Base-by-base conservation (phyloP, 805 yeast genomes). In the Schwanniomyces occidentalis region DNA sequence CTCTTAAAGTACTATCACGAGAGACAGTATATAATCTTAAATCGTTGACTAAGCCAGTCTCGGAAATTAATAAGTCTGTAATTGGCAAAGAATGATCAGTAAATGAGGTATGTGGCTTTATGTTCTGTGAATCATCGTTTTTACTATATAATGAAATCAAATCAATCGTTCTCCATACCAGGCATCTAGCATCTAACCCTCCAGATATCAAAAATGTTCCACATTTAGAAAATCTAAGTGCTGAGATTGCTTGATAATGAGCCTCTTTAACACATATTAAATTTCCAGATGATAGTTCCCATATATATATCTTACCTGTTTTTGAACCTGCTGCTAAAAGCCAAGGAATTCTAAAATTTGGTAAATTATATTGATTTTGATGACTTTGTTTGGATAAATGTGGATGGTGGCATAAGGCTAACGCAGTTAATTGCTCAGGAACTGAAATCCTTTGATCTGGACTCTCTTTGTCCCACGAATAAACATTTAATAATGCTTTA, bases 211-310 rank as follows among this genome's bases (percentile, higher is more conserved):
- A 53, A 37, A 76, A 81, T 15, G 80, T 74, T n/a, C 71, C 71
- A 51, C 88, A 85, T 8, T 61, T 44, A 1, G 85, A 64, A 48
- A 85, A 78, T 44, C 69, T 71, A 22, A 91, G 55, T 20, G 69
- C 71, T 0, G 82, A 72, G 6, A 88, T 73, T 5, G 73, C 68
- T 60, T 91, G 97, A 57, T 87, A 91, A 62, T 91, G 98, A 1
- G 87, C 82, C 32, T 85, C 90, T 51, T 78, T 79, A 4, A 79
- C 95, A 30, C 76, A 68, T 16, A 90, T 51, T 30, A 93, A 67
- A 16, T 76, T 61, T 0, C 98, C 98, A 2, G 93, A 82, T 7
- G 71, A 58, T 33, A 90, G 53, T 48, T 88, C 95, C 98, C 98
- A 91, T 1, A 90, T 58, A 52, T 85, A 85, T 10, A 93, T 43